These are phyloP conservation scores for Lathyrus sativus DNA, from an alignment of 306 rosid species.

Conservation along the genomic window DNA sequence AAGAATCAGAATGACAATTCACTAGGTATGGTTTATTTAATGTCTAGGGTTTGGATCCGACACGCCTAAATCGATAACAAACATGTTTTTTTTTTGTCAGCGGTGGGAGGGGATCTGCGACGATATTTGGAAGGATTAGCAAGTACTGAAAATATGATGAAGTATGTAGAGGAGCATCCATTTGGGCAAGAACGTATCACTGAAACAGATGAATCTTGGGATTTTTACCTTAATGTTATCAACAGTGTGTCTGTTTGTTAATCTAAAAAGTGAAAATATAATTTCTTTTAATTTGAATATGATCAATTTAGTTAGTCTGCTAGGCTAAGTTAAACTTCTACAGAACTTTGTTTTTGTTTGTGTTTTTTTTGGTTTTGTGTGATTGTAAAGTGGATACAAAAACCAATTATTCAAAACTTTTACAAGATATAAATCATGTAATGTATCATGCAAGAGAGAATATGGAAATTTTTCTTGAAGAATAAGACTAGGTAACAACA, in stretches of 20 bases:
- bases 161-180: slow-evolving; percentile 57
- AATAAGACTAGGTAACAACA: too few relatives aligned
- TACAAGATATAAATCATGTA: too few relatives aligned
- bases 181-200: slow-evolving; percentile 61
- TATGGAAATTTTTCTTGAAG: too few relatives aligned
- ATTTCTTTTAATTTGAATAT: background rate
- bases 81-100: slow-evolving; percentile 39
- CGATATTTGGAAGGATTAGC: slow-evolving; percentile 61
- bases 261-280: too few relatives aligned
- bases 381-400: too few relatives aligned
- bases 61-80: background rate
- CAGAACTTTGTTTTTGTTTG: background rate
- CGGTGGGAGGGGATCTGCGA: slow-evolving; percentile 59
- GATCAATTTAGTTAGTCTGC: background rate
- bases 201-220: slow-evolving; percentile 58
- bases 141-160: slow-evolving; percentile 49
- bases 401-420: too few relatives aligned
- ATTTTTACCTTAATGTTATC: slow-evolving; percentile 58
- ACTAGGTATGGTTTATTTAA: slow-evolving; percentile 49
- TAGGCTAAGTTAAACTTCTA: background rate
- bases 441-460: too few relatives aligned
- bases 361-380: background rate
- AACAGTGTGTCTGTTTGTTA: slow-evolving; percentile 20
- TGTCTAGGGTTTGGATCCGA: background rate
- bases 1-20: slow-evolving; percentile 51